Evolutionary conservation across 1,284 basidiomycete species (phyloP), one percentile per base, ranked within the genome.

Genomic region (Ceratobasidium sp.): DNA sequence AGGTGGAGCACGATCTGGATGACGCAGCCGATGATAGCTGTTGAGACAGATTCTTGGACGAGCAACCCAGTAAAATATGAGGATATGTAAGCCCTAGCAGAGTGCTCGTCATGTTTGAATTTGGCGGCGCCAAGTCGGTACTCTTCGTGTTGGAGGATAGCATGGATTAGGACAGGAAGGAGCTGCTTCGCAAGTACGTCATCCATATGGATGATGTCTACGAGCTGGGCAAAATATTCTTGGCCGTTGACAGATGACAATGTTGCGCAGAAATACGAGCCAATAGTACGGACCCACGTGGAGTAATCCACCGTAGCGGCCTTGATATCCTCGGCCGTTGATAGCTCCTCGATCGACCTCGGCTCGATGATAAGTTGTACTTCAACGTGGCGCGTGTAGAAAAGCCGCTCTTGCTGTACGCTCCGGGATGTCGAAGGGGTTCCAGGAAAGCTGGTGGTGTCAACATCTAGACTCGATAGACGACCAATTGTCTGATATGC

Each of bases 1-100:
- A 98, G 85, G 80, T 97, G 89, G 13, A 98, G 84, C n/a, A 96
- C 83, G 51, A 90, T 86, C 66, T 92, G 88, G 61, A 98, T 88
- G 75, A 98, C 86, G 8, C 88, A 86, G 64, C 86, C 85, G 74
- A 89, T 84, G 77, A 88, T 90, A 11, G 82, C 78, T 0, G 84
- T 80, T 76, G 84, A 83, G 5, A 88, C 80, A 4, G 79, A 76
- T 1, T 82, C 80, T 1, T 84, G 83, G 0, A 80, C 78, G 2
- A 96, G 84, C 19, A 95, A 81, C 7, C 82, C 80, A 0, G 86
- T 84, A 81, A 95, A 90, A 79, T 92, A 93, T 2, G 93, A 6
- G 94, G 81, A 0, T 78, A 51, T 41, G 65, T 64, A 29, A 64
- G 75, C 37, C 43, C 71, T 37, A 3, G 22, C 66, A 27, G 66